A percentile compares a stretch with the other conserved stretches of the same genome.
These are phyloP conservation scores for Sanguinoderma infundibulare DNA, from an alignment of 1,284 basidiomycete species.

Conservation along the genomic window DNA sequence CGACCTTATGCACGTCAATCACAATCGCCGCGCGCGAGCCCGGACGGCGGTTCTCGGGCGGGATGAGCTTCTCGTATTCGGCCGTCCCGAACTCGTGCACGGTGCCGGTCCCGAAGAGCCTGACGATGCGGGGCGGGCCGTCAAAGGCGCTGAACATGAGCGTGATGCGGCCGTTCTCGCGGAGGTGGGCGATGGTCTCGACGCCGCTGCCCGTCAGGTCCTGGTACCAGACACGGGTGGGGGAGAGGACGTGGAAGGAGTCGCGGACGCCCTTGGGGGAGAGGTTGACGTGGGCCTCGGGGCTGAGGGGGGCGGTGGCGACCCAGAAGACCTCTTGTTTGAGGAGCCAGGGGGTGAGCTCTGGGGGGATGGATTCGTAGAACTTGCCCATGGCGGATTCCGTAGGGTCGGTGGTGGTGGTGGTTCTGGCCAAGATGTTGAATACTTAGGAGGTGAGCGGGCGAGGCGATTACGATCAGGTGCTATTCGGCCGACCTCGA, in stretches of 20 bases:
- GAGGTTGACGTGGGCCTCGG: conserved; percentile 57
- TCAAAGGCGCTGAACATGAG: conserved; percentile 60
- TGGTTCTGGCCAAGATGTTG: too few relatives aligned
- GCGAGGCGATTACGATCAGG: too few relatives aligned
- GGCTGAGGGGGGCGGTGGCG: conserved; percentile 55
- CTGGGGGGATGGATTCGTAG: conserved; percentile 52
- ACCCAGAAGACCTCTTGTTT: conserved; percentile 63
- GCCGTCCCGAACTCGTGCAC: conserved; percentile 59
- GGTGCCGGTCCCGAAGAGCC: conserved; percentile 55
- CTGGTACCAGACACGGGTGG: conserved; percentile 59
- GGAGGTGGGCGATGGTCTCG: conserved; percentile 60
- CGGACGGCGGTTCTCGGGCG: conserved; percentile 47
- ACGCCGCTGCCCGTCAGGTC: conserved; percentile 59
- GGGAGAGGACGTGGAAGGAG: conserved; percentile 53
- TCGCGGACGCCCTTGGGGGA: conserved; percentile 58
- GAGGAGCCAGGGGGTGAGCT: conserved; percentile 51
- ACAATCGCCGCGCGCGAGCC: conserved; percentile 59
- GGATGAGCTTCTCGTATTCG: conserved; percentile 52
- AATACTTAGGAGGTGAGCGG: too few relatives aligned
- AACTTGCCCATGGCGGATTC: conserved; percentile 51
- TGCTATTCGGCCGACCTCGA: too few relatives aligned
- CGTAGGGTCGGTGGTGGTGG: too few relatives aligned
- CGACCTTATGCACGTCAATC: conserved; percentile 56
- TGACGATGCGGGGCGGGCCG: conserved; percentile 54
- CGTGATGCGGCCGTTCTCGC: conserved; percentile 63